Evolutionary conservation across 2,329 filamentous ascomycete genomes (phyloP).

Genomic region (Aspergillus novoparasiticus): DNA sequence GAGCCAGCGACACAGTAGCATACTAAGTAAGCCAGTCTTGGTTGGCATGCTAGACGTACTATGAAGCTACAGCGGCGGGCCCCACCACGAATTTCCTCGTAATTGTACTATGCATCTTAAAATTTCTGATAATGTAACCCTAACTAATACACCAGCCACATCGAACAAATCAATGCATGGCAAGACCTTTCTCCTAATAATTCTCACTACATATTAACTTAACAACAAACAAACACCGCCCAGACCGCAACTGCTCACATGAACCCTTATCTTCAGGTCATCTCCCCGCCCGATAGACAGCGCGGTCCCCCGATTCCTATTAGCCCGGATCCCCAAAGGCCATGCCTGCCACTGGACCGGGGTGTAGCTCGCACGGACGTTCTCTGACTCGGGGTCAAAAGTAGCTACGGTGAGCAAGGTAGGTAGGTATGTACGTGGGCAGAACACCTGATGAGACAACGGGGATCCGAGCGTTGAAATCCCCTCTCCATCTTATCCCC

Average conservation of each 20-base stretch:
- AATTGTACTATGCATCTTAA: not conserved
- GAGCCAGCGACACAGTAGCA: not conserved
- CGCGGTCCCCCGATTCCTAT: not conserved
- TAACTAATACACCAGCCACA: not conserved
- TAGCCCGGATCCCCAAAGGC: conserved; percentile 1
- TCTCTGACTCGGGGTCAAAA: not conserved
- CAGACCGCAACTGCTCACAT: not conserved
- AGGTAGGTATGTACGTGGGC: not conserved
- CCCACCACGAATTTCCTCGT: not conserved
- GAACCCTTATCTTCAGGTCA: not conserved
- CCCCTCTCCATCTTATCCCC: not conserved
- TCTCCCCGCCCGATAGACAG: not conserved
- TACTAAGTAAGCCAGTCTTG: not conserved
- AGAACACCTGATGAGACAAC: not conserved
- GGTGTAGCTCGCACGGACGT: not conserved
- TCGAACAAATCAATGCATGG: not conserved
- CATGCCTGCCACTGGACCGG: conserved; percentile 1
- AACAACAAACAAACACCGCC: not conserved
- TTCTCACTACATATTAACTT: no score
- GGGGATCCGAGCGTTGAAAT: not conserved
- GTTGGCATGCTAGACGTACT: no score
- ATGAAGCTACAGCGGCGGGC: not conserved
- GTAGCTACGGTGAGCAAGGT: not conserved
- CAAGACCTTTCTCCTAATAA: not conserved
- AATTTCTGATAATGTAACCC: not conserved